Base-by-base conservation (phyloP, 1,284 basidiomycete species). In the Coniferiporia sulphurascens region DNA sequence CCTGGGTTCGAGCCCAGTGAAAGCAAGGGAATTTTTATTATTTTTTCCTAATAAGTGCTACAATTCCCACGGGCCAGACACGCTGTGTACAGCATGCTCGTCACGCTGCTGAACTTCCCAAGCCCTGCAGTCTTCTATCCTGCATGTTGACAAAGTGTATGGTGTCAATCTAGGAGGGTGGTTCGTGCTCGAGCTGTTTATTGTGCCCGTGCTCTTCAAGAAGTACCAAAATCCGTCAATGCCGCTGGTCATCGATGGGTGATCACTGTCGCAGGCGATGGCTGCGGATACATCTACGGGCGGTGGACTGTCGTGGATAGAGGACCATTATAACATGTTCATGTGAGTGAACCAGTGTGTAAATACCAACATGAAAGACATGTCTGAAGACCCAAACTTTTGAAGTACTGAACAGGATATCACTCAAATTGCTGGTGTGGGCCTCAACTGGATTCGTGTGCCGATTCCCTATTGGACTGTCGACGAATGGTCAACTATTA, bases 401-500 rank as follows among this genome's bases (percentile, higher is more conserved):
- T n/a, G n/a, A 38, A 38, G 36, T 85, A 95, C 93, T 36, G 93
- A 96, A 70, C 73, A 87, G 69, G 94, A 96, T 73, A 87, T 97
- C 68, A 91, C 90, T 19, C 78, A 91, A 69, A 96, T 96, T 55
- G 93, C 91, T 19, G 87, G 83, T 3, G 94, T 93, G 4, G 93
- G 94, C 22, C 76, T 96, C 65, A 93, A 92, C 72, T 95, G 89
- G 82, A 76, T 95, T 55, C 82, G 93, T 45, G 72, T 95, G 1
- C 92, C 94, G 0, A 80, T 96, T 52, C 86, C 88, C 0, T 95
- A 79, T 74, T 96, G 94, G 93, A 89, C 89, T 12, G 86, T 95
- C 63, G 89, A 92, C 54, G 84, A 78, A 1, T 86, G 84, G 76
- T 74, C 78, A 19, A 52, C 51, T 13, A 9, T 36, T 12, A 15